Conservation (phyloP, 2,329 filamentous ascomycete genomes). For the Alternaria tenuissima region DNA sequence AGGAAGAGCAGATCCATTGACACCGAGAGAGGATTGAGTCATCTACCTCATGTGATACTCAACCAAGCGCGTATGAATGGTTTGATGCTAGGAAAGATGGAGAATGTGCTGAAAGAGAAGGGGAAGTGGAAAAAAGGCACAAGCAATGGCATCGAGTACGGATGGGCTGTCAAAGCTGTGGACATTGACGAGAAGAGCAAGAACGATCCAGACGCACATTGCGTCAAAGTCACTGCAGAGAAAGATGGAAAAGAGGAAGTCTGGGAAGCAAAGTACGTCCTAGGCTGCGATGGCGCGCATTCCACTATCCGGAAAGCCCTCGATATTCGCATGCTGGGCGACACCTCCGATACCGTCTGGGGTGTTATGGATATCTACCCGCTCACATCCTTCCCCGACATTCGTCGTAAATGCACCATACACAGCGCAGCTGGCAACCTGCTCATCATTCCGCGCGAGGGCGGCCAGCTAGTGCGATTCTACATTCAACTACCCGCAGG, state of each 20-base stretch:
- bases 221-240: constrained; percentile 44
- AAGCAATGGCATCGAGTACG: constrained; percentile 62
- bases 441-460: constrained; percentile 63
- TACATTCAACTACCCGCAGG: constrained; percentile 67
- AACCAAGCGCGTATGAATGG: constrained; percentile 76
- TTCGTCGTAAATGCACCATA: constrained; percentile 60
- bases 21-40: constrained; percentile 66
- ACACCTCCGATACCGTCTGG: constrained; percentile 65
- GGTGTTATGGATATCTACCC: constrained; percentile 65
- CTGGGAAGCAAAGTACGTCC: constrained; percentile 51
- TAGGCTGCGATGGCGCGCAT: constrained; percentile 63
- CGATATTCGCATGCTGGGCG: constrained; percentile 66
- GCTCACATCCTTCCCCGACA: constrained; percentile 60
- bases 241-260: constrained; percentile 40
- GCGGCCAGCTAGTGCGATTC: constrained; percentile 65
- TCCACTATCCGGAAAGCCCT: constrained; percentile 61
- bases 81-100: constrained; percentile 64
- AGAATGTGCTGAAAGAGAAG: constrained; percentile 40
- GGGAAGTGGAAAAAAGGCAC: constrained; percentile 34
- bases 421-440: constrained; percentile 58
- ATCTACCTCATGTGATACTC: constrained; percentile 72
- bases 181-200: constrained; percentile 57
- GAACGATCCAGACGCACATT: constrained; percentile 40
- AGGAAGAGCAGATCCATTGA: constrained; percentile 59
- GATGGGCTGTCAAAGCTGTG: constrained; percentile 60